Percentiles rank a stretch among this genome's conserved stretches.
These are phyloP conservation scores for Peronosclerospora sorghi DNA, from an alignment of 352 stramenopile species.

Conservation along the genomic window DNA sequence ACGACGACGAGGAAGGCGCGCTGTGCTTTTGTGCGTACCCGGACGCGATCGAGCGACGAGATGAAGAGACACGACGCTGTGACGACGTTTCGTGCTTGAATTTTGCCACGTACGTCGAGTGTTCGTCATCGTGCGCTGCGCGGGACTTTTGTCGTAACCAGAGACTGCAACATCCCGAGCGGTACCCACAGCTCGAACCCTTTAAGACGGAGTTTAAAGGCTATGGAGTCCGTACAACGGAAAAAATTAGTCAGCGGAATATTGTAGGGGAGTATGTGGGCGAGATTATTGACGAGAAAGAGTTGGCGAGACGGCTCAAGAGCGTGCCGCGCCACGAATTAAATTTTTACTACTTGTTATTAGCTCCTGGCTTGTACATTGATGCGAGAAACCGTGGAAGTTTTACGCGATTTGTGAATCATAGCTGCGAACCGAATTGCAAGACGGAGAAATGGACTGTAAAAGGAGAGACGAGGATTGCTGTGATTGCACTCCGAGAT, in stretches of 20 bases:
- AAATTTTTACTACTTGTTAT: constrained; percentile 81
- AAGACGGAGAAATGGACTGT: constrained; percentile 93
- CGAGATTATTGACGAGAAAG: constrained; percentile 86
- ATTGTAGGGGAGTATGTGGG: constrained; percentile 88
- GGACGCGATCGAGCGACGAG: constrained; percentile 25
- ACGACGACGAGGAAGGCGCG: constrained; percentile 27
- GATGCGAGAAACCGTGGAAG: constrained; percentile 85
- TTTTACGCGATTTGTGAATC: constrained; percentile 94
- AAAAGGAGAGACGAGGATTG: constrained; percentile 87
- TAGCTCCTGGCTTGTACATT: constrained; percentile 81
- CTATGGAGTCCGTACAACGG: constrained; percentile 63
- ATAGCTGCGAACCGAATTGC: constrained; percentile 92
- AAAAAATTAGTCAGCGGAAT: constrained; percentile 44
- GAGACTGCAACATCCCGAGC: constrained; percentile 57
- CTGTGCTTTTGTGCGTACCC: constrained; percentile 53
- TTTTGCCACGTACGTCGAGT: constrained; percentile 83
- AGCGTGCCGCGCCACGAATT: constrained; percentile 56
- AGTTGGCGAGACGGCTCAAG: constrained; percentile 48
- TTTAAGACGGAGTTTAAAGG: constrained; percentile 81
- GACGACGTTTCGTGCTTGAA: constrained; percentile 85
- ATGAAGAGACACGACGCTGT: constrained; percentile 27
- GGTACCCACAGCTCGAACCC: constrained; percentile 50
- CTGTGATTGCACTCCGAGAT: constrained; percentile 87
- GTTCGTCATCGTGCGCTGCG: constrained; percentile 33
- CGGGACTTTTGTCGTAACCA: constrained; percentile 56